Percentiles rank a stretch among this genome's conserved stretches.
Conservation (phyloP, 768 basidiomycete genomes). For the Lactarius trivialis region DNA sequence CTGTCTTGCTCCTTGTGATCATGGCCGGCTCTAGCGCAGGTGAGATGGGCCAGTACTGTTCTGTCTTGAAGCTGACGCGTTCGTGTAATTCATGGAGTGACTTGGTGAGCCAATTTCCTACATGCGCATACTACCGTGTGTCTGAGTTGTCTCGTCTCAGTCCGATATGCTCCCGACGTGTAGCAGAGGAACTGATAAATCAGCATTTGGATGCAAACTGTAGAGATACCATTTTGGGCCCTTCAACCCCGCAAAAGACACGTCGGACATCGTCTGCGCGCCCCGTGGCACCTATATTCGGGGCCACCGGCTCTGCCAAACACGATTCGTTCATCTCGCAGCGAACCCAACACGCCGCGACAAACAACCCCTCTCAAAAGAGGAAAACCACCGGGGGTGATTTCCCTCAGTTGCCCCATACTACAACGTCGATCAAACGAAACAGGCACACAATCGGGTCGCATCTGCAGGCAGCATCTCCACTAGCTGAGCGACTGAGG, state of each 20-base stretch:
- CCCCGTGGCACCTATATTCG: slow-evolving; percentile 14
- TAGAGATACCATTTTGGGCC: slow-evolving; percentile 12
- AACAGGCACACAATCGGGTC: slow-evolving; percentile 8
- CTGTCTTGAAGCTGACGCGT: neutral
- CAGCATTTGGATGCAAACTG: slow-evolving; percentile 17
- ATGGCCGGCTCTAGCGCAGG: slow-evolving; percentile 13
- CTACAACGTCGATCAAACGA: slow-evolving; percentile 1
- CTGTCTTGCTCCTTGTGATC: neutral
- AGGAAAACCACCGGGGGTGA: neutral
- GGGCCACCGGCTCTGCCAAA: neutral
- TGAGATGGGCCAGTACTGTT: neutral
- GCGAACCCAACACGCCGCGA: neutral
- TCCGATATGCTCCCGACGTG: slow-evolving; percentile 17
- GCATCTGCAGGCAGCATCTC: slow-evolving; percentile 35
- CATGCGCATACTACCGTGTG: neutral
- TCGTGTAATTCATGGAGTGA: neutral
- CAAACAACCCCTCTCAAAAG: slow-evolving; percentile 1
- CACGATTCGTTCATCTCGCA: neutral
- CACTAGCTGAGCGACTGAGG: slow-evolving; percentile 68
- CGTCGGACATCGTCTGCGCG: neutral
- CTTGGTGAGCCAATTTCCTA: slow-evolving; percentile 6
- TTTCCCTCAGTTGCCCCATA: neutral
- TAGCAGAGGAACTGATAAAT: slow-evolving; percentile 14
- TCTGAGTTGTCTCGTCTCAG: slow-evolving; percentile 2
- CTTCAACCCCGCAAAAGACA: slow-evolving; percentile 2